Base-by-base conservation (phyloP, 1,284 basidiomycete species). In the Ganoderma meredithae region DNA sequence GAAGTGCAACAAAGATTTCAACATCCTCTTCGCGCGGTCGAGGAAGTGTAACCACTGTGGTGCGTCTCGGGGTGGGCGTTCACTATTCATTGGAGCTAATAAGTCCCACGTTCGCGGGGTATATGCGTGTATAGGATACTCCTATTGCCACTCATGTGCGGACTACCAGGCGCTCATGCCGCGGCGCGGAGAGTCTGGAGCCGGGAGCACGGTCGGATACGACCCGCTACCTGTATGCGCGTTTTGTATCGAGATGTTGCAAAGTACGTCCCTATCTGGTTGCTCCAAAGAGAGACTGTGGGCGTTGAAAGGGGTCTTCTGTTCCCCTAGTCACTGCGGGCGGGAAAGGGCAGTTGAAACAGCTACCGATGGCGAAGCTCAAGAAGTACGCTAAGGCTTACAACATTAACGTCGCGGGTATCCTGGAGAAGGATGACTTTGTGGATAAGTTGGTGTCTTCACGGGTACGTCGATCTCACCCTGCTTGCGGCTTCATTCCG, bases 161-260 rank as follows among this genome's bases (percentile, higher is more conserved):
- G 92, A 93, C 75, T 93, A 85, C 76, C 89, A 90, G 74, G 92
- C 91, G 0, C 82, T 94, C 55, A 88, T 92, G 87, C 92, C 91
- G 33, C 85, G 90, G 36, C 36, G 62, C 17, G 40, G 39, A 13
- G 36, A 47, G 17, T 12, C 43, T 59, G 59, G 61, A 27, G 68
- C 72, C 25, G 84, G 84, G 2, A 67, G 76, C 25, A 80, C 82
- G 7, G 79, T 81, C 31, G 91, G 92, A 2, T 90, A 92, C 76
- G 89, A 91, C 73, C 73, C 81, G 7, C 83, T 86, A 69, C 79
- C 83, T 40, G 92, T 94, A 31, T 94, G 92, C 74, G 88, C 82
- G 2, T 92, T 83, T 76, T 94, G 92, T 78, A 88, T 92, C 55
- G 91, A 93, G 66, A 83, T 85, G 73, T 79, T 94, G 39, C 87